A percentile compares a stretch with the other conserved stretches of the same genome.
Conservation (phyloP, 805 yeast species). For the Spathaspora boniae region DNA sequence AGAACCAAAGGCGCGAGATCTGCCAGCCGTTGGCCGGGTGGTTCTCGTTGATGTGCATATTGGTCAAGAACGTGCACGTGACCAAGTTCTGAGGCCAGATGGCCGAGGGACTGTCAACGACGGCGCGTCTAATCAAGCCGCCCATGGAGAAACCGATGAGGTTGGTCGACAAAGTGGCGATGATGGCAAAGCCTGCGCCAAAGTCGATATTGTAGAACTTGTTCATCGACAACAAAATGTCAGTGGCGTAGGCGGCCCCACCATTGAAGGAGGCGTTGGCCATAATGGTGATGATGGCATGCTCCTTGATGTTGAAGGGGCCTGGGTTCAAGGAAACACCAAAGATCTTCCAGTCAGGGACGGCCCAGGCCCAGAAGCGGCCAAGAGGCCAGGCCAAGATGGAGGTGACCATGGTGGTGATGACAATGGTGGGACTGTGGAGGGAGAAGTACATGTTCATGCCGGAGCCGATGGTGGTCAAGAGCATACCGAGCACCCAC, state of each 20-base stretch:
- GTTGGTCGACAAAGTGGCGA: slow-evolving; percentile 52
- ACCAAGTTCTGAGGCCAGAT: slow-evolving; percentile 72
- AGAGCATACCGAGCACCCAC: slow-evolving; percentile 48
- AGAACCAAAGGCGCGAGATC: slow-evolving; percentile 49
- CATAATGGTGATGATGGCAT: slow-evolving; percentile 51
- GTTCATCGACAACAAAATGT: slow-evolving; percentile 50
- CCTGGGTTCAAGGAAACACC: slow-evolving; percentile 51
- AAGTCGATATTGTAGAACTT: slow-evolving; percentile 43
- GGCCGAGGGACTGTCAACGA: slow-evolving; percentile 63
- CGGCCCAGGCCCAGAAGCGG: slow-evolving; percentile 37
- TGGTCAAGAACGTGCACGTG: slow-evolving; percentile 52
- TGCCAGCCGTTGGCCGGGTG: slow-evolving; percentile 61
- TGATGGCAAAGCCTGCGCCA: slow-evolving; percentile 53
- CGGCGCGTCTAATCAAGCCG: slow-evolving; percentile 55
- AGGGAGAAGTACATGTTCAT: slow-evolving; percentile 57
- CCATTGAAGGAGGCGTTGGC: slow-evolving; percentile 40
- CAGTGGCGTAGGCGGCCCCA: slow-evolving; percentile 55
- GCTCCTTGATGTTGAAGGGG: slow-evolving; percentile 63
- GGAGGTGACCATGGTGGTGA: slow-evolving; percentile 53
- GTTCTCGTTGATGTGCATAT: slow-evolving; percentile 48
- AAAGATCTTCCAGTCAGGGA: slow-evolving; percentile 33
- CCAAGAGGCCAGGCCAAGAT: slow-evolving; percentile 63
- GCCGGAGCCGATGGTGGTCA: slow-evolving; percentile 55
- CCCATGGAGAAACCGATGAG: slow-evolving; percentile 66
- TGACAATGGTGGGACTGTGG: slow-evolving; percentile 51